These are phyloP conservation scores for Cystobasidium slooffiae DNA, from an alignment of 1,284 basidiomycete species.

Conservation along the genomic window DNA sequence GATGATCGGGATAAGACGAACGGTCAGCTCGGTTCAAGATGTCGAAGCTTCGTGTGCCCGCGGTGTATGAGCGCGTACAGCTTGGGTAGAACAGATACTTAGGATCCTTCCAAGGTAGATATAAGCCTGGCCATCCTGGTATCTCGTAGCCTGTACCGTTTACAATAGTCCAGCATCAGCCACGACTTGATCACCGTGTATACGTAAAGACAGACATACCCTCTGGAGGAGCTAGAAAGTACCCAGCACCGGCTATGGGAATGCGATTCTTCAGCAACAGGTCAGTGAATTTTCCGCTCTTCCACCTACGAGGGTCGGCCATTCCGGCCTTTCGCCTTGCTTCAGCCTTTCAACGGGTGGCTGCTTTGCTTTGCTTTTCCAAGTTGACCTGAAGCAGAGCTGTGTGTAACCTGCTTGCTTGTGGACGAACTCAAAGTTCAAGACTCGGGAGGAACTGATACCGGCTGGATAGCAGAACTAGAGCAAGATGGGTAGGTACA, in stretches of 20 bases:
- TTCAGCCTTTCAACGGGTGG: not conserved
- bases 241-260: constrained; percentile 35
- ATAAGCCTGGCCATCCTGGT: constrained; percentile 41
- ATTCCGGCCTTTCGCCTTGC: constrained; percentile 8
- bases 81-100: constrained; percentile 45
- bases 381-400: constrained; percentile 8
- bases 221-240: constrained; percentile 42
- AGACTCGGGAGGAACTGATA: not conserved
- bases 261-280: not conserved
- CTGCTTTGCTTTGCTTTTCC: not conserved
- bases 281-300: not conserved
- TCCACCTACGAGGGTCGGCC: constrained; percentile 25
- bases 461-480: not conserved
- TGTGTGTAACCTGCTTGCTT: constrained; percentile 12
- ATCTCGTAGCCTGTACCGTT: constrained; percentile 27
- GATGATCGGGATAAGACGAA: constrained; percentile 14
- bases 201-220: constrained; percentile 12
- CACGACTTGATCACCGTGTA: not conserved
- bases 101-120: constrained; percentile 45
- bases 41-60: not conserved
- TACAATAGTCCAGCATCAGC: not conserved
- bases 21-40: constrained; percentile 15
- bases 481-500: constrained; percentile 42
- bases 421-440: constrained; percentile 1
- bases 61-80: constrained; percentile 9